These are phyloP conservation scores for Halophytophthora batemanensis DNA, from an alignment of 352 stramenopile species.

Conservation along the genomic window DNA sequence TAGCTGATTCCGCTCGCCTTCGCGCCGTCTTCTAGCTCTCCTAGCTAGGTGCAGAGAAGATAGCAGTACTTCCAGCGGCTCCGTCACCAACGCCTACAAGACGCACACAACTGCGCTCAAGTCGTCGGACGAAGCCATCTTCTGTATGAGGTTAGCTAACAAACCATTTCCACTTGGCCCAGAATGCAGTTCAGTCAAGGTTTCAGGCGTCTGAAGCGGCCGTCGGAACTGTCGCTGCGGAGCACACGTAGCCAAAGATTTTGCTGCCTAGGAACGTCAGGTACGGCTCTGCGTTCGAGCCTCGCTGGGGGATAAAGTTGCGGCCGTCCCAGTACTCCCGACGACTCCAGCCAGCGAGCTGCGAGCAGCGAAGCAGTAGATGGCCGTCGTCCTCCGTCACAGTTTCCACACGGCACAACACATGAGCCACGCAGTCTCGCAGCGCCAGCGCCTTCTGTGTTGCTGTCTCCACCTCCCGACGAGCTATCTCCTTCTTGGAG, in stretches of 20 bases:
- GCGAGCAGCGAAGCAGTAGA: conserved; percentile 60
- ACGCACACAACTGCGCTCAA: too few relatives aligned
- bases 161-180: too few relatives aligned
- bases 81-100: too few relatives aligned
- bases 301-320: conserved; percentile 56
- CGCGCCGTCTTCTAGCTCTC: too few relatives aligned
- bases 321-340: conserved; percentile 79
- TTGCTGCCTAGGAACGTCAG: conserved; percentile 85
- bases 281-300: conserved; percentile 36
- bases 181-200: too few relatives aligned
- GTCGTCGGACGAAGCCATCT: too few relatives aligned
- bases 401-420: conserved; percentile 65
- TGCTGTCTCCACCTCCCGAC: conserved; percentile 29
- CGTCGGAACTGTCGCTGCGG: not conserved
- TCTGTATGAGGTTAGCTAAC: too few relatives aligned
- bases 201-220: not conserved
- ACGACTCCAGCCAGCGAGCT: conserved; percentile 56
- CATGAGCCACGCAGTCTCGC: conserved; percentile 52
- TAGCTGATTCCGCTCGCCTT: too few relatives aligned
- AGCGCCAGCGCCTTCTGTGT: conserved; percentile 39
- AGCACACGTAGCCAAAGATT: conserved; percentile 62
- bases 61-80: too few relatives aligned
- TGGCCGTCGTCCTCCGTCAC: conserved; percentile 69
- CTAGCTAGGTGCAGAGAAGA: too few relatives aligned
- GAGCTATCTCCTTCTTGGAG: conserved; percentile 55